Percentiles rank a stretch among this genome's conserved stretches.
Evolutionary conservation across 1,139 yeast species (phyloP).

Genomic region (Debaryomyces psychrophilus): DNA sequence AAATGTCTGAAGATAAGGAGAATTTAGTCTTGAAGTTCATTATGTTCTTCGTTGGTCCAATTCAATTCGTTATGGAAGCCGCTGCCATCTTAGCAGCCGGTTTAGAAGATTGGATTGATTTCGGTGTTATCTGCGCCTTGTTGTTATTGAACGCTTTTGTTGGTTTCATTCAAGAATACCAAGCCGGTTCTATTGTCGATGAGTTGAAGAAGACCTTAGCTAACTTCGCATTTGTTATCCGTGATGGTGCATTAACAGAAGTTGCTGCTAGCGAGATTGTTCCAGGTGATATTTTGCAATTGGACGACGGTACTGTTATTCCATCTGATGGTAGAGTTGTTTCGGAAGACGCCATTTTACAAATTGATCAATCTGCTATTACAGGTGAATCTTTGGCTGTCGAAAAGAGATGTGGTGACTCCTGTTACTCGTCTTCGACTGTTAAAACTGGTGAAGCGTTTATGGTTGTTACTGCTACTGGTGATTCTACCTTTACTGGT

Average conservation of each 20-base stretch:
- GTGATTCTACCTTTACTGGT: constrained; percentile 91
- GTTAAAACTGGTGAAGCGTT: constrained; percentile 97
- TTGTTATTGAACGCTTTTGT: constrained; percentile 87
- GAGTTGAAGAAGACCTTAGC: constrained; percentile 93
- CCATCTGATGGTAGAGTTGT: constrained; percentile 96
- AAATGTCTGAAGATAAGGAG: constrained; percentile 93
- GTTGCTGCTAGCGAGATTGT: constrained; percentile 81
- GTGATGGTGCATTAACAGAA: constrained; percentile 80
- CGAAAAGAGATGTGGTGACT: constrained; percentile 88
- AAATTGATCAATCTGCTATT: constrained; percentile 96
- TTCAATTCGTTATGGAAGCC: constrained; percentile 99
- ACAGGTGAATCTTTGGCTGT: constrained; percentile 98
- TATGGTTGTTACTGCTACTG: constrained; percentile 95
- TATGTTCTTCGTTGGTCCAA: constrained; percentile 96
- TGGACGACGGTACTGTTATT: constrained; percentile 93
- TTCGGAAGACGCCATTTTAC: constrained; percentile 85
- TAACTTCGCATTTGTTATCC: constrained; percentile 81
- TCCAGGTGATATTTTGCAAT: constrained; percentile 90
- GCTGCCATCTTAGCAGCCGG: constrained; percentile 98
- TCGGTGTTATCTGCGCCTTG: constrained; percentile 94
- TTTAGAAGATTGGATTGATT: constrained; percentile 98
- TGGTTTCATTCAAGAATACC: constrained; percentile 97
- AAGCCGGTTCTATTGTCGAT: constrained; percentile 95
- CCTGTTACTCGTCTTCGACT: constrained; percentile 90
- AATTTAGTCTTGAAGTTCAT: constrained; percentile 80